Conservation (phyloP, 192 early-diverging fungal species). For the Spizellomyces punctatus region DNA sequence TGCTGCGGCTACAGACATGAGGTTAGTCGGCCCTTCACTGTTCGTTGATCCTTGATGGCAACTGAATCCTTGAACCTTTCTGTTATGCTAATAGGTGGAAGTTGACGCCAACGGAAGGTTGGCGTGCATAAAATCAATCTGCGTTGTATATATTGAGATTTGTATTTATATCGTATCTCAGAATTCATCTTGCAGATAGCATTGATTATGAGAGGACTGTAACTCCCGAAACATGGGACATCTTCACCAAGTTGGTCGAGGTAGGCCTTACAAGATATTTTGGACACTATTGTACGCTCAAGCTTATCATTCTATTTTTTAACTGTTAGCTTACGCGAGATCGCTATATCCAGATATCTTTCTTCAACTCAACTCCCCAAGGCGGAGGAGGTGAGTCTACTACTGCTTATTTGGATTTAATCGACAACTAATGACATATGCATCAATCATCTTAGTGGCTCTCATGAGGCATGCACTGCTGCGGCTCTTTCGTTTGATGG, state of each 20-base stretch:
- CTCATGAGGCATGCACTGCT: conserved; percentile 84
- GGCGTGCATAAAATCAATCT: background rate
- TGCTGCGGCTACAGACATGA: conserved; percentile 61
- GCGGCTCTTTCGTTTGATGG: conserved; percentile 67
- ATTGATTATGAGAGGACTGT: conserved; percentile 68
- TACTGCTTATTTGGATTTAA: too few species aligned
- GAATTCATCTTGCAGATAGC: conserved; percentile 66
- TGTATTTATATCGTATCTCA: background rate
- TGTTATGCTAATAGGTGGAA: conserved; percentile 45
- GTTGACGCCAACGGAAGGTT: conserved; percentile 58
- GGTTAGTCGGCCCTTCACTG: background rate
- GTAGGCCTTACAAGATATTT: conserved; percentile 6
- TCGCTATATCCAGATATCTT: conserved; percentile 64
- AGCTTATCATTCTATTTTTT: background rate
- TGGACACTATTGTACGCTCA: background rate
- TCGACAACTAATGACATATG: background rate
- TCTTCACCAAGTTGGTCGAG: conserved; percentile 55
- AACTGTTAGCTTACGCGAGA: conserved; percentile 6
- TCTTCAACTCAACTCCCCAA: conserved; percentile 83
- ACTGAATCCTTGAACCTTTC: conserved; percentile 19
- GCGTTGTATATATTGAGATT: too few species aligned
- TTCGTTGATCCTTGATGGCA: background rate
- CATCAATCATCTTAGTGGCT: conserved; percentile 55
- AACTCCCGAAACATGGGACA: conserved; percentile 66
- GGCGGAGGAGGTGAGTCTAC: conserved; percentile 68